Evolutionary conservation across 108 stramenopile genomes (phyloP).

Genomic region (Cyclotella choctawhatcheeana): DNA sequence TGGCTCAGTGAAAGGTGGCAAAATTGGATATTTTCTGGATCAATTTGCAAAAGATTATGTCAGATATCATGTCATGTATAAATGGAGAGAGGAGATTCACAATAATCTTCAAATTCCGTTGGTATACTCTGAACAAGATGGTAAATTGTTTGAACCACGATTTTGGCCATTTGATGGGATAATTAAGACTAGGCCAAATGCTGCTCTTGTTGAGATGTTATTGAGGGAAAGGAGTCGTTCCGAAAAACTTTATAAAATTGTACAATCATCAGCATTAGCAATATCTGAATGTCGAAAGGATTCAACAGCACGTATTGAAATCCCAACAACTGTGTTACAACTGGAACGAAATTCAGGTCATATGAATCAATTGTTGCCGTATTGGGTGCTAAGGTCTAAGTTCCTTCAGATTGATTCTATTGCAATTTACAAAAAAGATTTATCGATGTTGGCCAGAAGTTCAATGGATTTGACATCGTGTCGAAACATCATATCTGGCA

Average conservation of each 20-base stretch:
- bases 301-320: constrained; percentile 5
- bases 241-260: constrained; percentile 13
- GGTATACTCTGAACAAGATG: constrained; percentile 28
- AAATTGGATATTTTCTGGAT: constrained; percentile 29
- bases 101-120: constrained; percentile 36
- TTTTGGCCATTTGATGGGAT: constrained; percentile 33
- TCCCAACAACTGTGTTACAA: constrained; percentile 34
- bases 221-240: constrained; percentile 35
- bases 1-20: constrained; percentile 45
- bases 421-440: constrained; percentile 23
- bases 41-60: constrained; percentile 40
- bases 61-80: constrained; percentile 39
- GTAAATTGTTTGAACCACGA: constrained; percentile 27
- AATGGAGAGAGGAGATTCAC: constrained; percentile 39
- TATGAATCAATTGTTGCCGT: constrained; percentile 34
- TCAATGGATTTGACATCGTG: not conserved
- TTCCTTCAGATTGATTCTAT: constrained; percentile 21
- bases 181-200: constrained; percentile 33
- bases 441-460: not conserved
- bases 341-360: constrained; percentile 9
- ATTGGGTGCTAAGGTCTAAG: constrained; percentile 45
- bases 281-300: constrained; percentile 10
- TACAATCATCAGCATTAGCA: constrained; percentile 15
- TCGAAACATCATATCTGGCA: constrained; percentile 11
- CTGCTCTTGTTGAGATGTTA: constrained; percentile 45